Base-by-base conservation (phyloP, 495 filamentous ascomycete genomes). In the Lophiotrema nucula region DNA sequence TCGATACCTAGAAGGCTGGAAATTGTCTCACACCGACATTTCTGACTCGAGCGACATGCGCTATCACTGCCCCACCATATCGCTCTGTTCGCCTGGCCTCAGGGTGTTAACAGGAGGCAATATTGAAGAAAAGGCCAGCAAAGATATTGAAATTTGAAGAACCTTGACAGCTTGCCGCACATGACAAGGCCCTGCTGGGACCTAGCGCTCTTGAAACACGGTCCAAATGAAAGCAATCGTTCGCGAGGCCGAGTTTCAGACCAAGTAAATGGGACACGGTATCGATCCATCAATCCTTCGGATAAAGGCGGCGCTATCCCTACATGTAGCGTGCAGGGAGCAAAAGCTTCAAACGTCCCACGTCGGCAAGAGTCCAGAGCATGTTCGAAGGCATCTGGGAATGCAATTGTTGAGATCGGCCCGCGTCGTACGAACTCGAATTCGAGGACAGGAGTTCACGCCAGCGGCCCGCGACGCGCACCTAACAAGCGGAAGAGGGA, bases 21-120 rank as follows among this genome's bases (percentile, higher is more conserved):
- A 25, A 33, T 48, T 28, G n/a, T 59, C 56, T 59, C 57, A 53
- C 58, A 61, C 58, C 58, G 58, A 61, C 58, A 54, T 48, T 61
- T 55, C 58, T 61, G 49, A 55, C 51, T 55, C 49, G 37, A 47
- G 39, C 38, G 31, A 53, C 56, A 59, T 45, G 43, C 43, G 43
- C 51, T 55, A 54, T 12, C 25, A 22, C 50, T 22, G 47, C 56
- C 47, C 56, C 48, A n/a, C n/a, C n/a, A 33, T 28, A 35, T 27
- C 31, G 18, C 48, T 28, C 18, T 41, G 8, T 24, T 43, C 33
- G 35, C 8, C n/a, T n/a, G n/a, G n/a, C n/a, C n/a, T n/a, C n/a
- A n/a, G n/a, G n/a, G n/a, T n/a, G n/a, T 41, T 45, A 50, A 58
- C 15, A 44, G 24, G 35, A 45, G 35, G 55, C 38, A 52, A 55